Evolutionary conservation across 805 yeast genomes (phyloP), one percentile per base, ranked within the genome.

Genomic region (Starmera pachycereana): DNA sequence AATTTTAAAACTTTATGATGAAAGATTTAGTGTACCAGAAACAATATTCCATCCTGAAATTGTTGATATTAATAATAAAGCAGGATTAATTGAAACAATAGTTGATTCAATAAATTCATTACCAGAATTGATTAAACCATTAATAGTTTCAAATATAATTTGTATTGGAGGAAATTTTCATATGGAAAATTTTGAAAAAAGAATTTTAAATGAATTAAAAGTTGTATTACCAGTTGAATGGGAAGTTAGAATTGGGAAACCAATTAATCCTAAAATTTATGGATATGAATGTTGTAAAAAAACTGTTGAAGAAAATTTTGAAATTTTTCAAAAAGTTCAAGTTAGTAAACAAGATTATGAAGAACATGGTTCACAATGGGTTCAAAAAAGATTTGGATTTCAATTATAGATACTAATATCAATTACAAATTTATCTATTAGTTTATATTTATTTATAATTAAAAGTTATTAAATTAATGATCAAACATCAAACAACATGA

Each of bases 1-100:
- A 57, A 68, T 79, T 1, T 62, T 90, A 31, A 63, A 70, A 37
- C 66, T 92, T 6, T 70, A 68, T 22, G 97, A 90, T 57, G 99
- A 92, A 58, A 62, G 96, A 41, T 90, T 92, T 59, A 71, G 85
- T 2, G 74, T 84, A 3, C 96, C 97, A 0, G 99, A 92, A 54
- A 67, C 85, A 1, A 65, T 84, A 30, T 89, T 86, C 58, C 88
- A 81, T 49, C 98, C 99, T 0, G 84, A 78, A 44, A 78, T 85
- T 40, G 70, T 84, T 1, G 87, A 85, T 12, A 65, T 90, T 29
- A 73, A 79, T 47, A 71, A 66, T 41, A 80, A 88, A 49, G 78
- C 90, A 0, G 97, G 96, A 12, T 60, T 94, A 16, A 72, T 81
- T 0, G 82, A 77, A 43, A 68, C 82, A 0, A 73, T 86, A 3